Evolutionary conservation across 208 protist genomes (phyloP), one percentile per base, ranked within the genome.

Genomic region (Trypanosoma theileri): DNA sequence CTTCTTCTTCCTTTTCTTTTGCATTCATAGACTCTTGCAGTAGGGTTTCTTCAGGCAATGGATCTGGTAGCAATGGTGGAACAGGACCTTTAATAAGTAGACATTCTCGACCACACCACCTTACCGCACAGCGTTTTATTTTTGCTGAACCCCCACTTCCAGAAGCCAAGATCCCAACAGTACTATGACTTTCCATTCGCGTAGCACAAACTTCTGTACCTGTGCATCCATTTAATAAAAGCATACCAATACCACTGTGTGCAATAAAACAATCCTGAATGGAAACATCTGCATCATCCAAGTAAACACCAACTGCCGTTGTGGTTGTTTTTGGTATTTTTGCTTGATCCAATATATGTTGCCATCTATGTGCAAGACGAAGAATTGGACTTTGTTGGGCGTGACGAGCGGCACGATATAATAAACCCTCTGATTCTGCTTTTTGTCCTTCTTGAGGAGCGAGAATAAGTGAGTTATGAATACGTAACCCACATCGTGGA

Each of bases 211-310:
- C 17, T 12, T 52, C 26, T 14, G 81, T 81, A 42, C 76, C 81
- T 10, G 57, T 46, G 57, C 86, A 94, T 41, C 64, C 73, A 50
- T 80, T 79, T 19, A 88, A 71, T 46, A 89, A 66, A 14, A 91
- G 65, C 13, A 92, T 40, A 8, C 85, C 89, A 24, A 91, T 59
- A 56, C 74, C 70, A 12, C 73, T 75, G 71, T 94, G 77, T 22
- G 71, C 82, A 66, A 93, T 64, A 51, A 91, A 82, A 55, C 74
- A 82, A 68, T 93, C 85, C n/a, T 59, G 28, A 14, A 95, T 16
- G 11, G 46, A 51, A 13, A 95, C 45, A 71, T 89, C 86, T 4
- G 85, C 82, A 66, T 95, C 87, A 48, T 95, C 89, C 56, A 72
- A 68, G 75, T 87, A 92, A 44, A 93, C 28, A 8, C 69, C 89